Conservation (phyloP, 1,284 basidiomycete species). For the Sparassis latifolia region DNA sequence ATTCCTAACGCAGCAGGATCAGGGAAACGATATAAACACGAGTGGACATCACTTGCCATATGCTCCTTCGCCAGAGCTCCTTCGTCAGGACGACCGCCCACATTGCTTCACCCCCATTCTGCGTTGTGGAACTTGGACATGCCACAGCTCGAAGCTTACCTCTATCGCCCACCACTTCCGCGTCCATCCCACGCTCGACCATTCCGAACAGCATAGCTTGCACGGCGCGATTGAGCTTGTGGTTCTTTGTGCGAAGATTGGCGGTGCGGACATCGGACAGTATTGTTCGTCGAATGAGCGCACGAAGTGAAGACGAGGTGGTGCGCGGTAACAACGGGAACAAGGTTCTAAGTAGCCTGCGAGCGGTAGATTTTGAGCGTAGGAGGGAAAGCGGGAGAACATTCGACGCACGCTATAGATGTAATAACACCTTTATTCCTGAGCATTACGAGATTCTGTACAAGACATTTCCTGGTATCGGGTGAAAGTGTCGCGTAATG, state of each 20-base stretch:
- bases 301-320: slow-evolving; percentile 77
- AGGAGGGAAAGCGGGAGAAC: slow-evolving; percentile 4
- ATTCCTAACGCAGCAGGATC: slow-evolving; percentile 43
- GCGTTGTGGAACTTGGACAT: slow-evolving; percentile 33
- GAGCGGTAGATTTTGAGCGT: slow-evolving; percentile 1
- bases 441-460: slow-evolving; percentile 89
- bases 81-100: slow-evolving; percentile 96
- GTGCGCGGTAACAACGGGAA: slow-evolving; percentile 93
- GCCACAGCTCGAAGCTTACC: slow-evolving; percentile 53
- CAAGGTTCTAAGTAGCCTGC: slow-evolving; percentile 81
- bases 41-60: slow-evolving; percentile 58
- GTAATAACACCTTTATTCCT: slow-evolving; percentile 90
- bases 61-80: slow-evolving; percentile 91
- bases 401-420: slow-evolving; percentile 74
- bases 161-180: slow-evolving; percentile 76
- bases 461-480: slow-evolving; percentile 76
- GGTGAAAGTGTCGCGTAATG: slow-evolving; percentile 67
- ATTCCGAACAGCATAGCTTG: slow-evolving; percentile 96
- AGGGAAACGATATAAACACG: background rate
- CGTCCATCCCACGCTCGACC: slow-evolving; percentile 88
- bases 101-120: slow-evolving; percentile 82
- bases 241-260: slow-evolving; percentile 86
- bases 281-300: slow-evolving; percentile 91
- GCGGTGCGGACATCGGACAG: slow-evolving; percentile 93
- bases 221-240: slow-evolving; percentile 93